Conservation (phyloP, 2,329 filamentous ascomycete species). For the Sporothrix mexicana region DNA sequence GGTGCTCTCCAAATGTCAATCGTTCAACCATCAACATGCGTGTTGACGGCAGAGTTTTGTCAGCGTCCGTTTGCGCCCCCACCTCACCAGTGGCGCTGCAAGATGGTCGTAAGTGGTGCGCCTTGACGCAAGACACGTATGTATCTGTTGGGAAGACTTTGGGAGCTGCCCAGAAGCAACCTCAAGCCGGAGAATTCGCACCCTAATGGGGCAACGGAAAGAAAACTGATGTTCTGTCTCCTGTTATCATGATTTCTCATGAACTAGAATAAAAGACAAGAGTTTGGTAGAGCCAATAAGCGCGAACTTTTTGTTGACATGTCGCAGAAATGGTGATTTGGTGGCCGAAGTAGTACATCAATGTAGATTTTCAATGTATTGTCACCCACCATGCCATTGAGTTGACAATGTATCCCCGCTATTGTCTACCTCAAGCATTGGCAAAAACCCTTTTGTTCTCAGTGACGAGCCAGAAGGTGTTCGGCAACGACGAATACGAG, state of each 20-base stretch:
- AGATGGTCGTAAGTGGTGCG: conserved; percentile 2
- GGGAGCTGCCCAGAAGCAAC: not conserved
- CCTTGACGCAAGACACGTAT: conserved; percentile 22
- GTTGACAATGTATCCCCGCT: not conserved
- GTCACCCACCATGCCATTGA: not conserved
- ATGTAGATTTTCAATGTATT: not conserved
- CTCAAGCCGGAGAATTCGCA: not conserved
- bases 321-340: not conserved
- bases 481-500: not conserved
- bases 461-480: no score
- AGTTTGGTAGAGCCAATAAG: not conserved
- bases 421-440: not conserved
- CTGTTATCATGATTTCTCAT: not conserved
- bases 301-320: conserved; percentile 11
- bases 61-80: conserved; percentile 23
- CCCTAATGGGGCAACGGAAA: conserved; percentile 18
- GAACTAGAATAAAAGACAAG: not conserved
- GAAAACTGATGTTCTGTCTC: not conserved
- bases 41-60: not conserved
- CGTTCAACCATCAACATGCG: not conserved
- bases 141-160: conserved; percentile 13
- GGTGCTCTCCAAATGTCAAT: not conserved
- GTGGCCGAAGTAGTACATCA: conserved; percentile 5
- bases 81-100: conserved; percentile 1
- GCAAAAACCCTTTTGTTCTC: no score